Percentiles rank a stretch among this genome's conserved stretches.
Evolutionary conservation across 805 yeast genomes (phyloP).

Genomic region (Saccharomyces kudriavzevii): DNA sequence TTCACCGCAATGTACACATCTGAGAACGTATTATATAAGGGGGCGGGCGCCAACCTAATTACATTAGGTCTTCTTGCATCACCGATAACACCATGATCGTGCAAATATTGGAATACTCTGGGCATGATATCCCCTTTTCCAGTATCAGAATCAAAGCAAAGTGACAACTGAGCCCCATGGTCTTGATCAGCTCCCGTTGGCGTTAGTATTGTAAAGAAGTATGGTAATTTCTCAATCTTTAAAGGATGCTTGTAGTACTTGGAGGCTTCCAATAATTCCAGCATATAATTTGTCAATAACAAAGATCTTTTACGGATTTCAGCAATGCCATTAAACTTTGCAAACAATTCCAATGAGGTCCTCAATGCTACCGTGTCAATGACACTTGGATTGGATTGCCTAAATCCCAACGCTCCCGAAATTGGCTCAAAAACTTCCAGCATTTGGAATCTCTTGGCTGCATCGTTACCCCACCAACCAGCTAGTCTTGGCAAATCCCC

Average conservation of each 20-base stretch:
- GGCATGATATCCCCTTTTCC: constrained; percentile 51
- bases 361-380: constrained; percentile 70
- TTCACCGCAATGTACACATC: constrained; percentile 48
- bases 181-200: constrained; percentile 45
- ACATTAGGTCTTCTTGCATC: constrained; percentile 90
- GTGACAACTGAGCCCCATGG: constrained; percentile 77
- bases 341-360: constrained; percentile 55
- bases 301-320: constrained; percentile 49
- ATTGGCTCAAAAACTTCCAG: constrained; percentile 69
- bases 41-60: constrained; percentile 81
- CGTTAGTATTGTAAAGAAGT: constrained; percentile 58
- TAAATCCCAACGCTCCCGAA: constrained; percentile 75
- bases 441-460: constrained; percentile 69
- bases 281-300: constrained; percentile 49
- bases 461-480: constrained; percentile 96
- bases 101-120: constrained; percentile 41
- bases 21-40: constrained; percentile 68
- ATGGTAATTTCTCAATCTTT: not conserved
- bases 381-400: constrained; percentile 88
- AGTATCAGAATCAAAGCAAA: constrained; percentile 52
- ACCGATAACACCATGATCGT: constrained; percentile 56
- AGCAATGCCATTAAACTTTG: constrained; percentile 55
- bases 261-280: constrained; percentile 39
- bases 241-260: constrained; percentile 38
- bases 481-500: constrained; percentile 61